Conservation (phyloP, 1,139 yeast species). For the Yamadazyma aaseri region DNA sequence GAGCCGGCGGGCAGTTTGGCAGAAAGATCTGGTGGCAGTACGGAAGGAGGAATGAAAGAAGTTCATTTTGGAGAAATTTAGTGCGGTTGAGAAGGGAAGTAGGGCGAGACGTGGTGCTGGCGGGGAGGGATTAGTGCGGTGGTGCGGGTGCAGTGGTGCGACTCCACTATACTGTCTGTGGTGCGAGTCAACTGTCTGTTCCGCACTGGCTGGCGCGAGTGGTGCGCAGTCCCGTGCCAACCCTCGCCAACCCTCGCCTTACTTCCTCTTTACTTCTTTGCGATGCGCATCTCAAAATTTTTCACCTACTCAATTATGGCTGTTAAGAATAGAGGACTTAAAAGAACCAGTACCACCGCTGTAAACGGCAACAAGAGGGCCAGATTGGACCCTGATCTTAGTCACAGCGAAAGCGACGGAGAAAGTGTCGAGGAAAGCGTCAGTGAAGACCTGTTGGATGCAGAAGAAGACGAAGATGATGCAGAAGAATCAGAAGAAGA, state of each 20-base stretch:
- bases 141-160: no score
- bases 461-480: conserved; percentile 22
- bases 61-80: no score
- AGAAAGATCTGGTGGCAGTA: conserved; percentile 7
- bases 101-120: no score
- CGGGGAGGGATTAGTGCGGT: no score
- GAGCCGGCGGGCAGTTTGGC: conserved; percentile 7
- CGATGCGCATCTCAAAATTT: conserved; percentile 9
- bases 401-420: conserved; percentile 17
- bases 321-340: conserved; percentile 30
- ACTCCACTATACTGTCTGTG: no score
- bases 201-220: no score
- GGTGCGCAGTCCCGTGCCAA: no score
- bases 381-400: conserved; percentile 18
- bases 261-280: conserved; percentile 1
- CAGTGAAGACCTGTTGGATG: conserved; percentile 18
- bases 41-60: no score
- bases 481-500: conserved; percentile 19
- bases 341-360: conserved; percentile 28
- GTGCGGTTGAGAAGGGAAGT: no score
- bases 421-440: conserved; percentile 3
- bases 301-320: conserved; percentile 17
- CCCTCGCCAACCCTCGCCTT: no score
- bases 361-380: conserved; percentile 25
- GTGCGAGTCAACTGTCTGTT: no score